Conservation (phyloP, 805 yeast species). For the Helenozyma baotianmanensis region DNA sequence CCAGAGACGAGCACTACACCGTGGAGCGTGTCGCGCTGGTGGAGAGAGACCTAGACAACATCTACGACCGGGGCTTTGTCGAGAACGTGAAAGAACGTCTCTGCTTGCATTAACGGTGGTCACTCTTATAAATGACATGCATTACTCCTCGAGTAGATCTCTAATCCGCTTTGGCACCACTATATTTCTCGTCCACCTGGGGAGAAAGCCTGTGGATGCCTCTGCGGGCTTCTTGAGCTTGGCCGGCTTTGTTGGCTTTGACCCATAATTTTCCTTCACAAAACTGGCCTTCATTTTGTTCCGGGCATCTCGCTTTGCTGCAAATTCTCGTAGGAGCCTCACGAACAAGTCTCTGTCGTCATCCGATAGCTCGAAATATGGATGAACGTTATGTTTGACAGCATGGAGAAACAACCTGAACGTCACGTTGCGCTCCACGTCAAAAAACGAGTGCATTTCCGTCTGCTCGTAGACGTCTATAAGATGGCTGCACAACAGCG, state of each 20-base stretch:
- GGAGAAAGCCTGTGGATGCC: no score
- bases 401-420: conserved; percentile 14
- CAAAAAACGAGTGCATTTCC: conserved; percentile 8
- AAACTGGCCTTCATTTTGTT: no score
- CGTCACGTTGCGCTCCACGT: conserved; percentile 7
- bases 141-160: no score
- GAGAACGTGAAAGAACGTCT: conserved; percentile 28
- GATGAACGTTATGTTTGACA: not conserved
- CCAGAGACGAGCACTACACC: conserved; percentile 7
- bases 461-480: conserved; percentile 7
- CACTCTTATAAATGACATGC: no score
- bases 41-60: conserved; percentile 33
- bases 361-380: no score
- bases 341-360: no score
- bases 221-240: no score
- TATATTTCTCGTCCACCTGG: not conserved
- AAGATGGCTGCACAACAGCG: conserved; percentile 1
- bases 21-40: conserved; percentile 21
- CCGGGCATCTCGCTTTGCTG: no score
- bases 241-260: no score
- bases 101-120: no score
- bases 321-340: no score
- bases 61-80: conserved; percentile 49
- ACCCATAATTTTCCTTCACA: no score
- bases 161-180: not conserved